These are phyloP conservation scores for Neoscytalidium dimidiatum DNA, from an alignment of 2,329 filamentous ascomycete genomes.

Conservation along the genomic window DNA sequence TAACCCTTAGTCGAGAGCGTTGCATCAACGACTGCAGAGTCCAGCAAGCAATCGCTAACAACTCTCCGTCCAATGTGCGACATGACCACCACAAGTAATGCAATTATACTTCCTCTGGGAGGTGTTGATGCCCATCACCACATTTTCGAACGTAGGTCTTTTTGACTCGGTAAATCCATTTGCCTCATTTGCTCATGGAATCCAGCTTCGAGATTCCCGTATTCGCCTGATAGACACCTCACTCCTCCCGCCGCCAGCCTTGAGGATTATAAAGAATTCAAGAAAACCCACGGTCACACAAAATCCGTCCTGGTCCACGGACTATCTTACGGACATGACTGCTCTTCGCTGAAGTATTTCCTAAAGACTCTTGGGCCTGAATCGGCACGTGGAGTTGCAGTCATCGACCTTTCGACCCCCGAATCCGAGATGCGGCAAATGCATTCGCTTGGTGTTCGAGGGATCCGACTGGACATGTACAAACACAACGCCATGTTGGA, in stretches of 20 bases:
- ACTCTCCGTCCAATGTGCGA: neutral
- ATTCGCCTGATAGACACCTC: slow-evolving; percentile 29
- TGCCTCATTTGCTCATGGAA: neutral
- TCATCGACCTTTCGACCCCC: slow-evolving; percentile 32
- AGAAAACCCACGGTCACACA: slow-evolving; percentile 31
- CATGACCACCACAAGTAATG: neutral
- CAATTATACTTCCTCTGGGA: slow-evolving; percentile 19
- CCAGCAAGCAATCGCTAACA: neutral
- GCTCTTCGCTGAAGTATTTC: slow-evolving; percentile 36
- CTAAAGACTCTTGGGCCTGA: slow-evolving; percentile 28
- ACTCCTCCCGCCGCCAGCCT: slow-evolving; percentile 33
- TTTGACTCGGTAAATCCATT: neutral
- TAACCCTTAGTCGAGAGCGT: too few species aligned
- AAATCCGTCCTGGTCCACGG: slow-evolving; percentile 41
- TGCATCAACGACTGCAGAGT: too few species aligned
- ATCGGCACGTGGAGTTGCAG: slow-evolving; percentile 32
- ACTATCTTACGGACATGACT: slow-evolving; percentile 41
- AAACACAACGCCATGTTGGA: slow-evolving; percentile 40
- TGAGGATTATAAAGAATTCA: slow-evolving; percentile 29
- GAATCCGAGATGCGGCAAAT: slow-evolving; percentile 27
- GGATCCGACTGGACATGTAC: slow-evolving; percentile 41
- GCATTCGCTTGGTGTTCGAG: slow-evolving; percentile 33
- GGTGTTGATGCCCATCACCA: slow-evolving; percentile 22
- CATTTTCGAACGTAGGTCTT: slow-evolving; percentile 21
- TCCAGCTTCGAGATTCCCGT: slow-evolving; percentile 25